Evolutionary conservation across 768 basidiomycete genomes (phyloP).

Genomic region (Psilocybe cubensis): DNA sequence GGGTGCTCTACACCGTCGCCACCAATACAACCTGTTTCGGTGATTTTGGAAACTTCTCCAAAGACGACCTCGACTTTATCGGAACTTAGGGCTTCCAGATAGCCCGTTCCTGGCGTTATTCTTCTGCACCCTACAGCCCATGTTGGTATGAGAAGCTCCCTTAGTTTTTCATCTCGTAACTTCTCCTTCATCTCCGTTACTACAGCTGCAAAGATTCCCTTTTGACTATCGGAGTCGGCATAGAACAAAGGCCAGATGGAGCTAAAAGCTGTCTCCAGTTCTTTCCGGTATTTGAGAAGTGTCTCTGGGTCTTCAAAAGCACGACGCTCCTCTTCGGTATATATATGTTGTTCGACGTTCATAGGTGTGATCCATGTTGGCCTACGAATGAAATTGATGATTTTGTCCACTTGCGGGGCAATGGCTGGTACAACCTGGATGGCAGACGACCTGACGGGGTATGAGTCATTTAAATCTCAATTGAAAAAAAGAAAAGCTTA

Average conservation of each 20-base stretch:
- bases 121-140: slow-evolving; percentile 38
- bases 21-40: slow-evolving; percentile 29
- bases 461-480: not conserved
- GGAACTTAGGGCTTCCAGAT: slow-evolving; percentile 33
- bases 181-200: slow-evolving; percentile 42
- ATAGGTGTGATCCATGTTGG: slow-evolving; percentile 35
- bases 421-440: slow-evolving; percentile 39
- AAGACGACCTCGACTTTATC: slow-evolving; percentile 35
- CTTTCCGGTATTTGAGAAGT: slow-evolving; percentile 45
- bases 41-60: slow-evolving; percentile 31
- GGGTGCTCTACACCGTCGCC: slow-evolving; percentile 32
- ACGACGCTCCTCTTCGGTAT: slow-evolving; percentile 42
- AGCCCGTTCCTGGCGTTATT: slow-evolving; percentile 36
- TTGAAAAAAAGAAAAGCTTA: slow-evolving; percentile 5
- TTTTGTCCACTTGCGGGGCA: slow-evolving; percentile 35
- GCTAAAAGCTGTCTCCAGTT: slow-evolving; percentile 43
- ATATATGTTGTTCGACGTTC: slow-evolving; percentile 32
- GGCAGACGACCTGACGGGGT: slow-evolving; percentile 28
- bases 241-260: slow-evolving; percentile 32
- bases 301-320: slow-evolving; percentile 42
- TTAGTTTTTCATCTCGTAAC: slow-evolving; percentile 44
- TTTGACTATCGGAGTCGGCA: slow-evolving; percentile 36
- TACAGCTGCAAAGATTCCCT: slow-evolving; percentile 26
- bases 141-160: slow-evolving; percentile 39
- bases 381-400: slow-evolving; percentile 36